Base-by-base conservation (phyloP, 2,329 filamentous ascomycete species). In the Epichloe coenophiala region DNA sequence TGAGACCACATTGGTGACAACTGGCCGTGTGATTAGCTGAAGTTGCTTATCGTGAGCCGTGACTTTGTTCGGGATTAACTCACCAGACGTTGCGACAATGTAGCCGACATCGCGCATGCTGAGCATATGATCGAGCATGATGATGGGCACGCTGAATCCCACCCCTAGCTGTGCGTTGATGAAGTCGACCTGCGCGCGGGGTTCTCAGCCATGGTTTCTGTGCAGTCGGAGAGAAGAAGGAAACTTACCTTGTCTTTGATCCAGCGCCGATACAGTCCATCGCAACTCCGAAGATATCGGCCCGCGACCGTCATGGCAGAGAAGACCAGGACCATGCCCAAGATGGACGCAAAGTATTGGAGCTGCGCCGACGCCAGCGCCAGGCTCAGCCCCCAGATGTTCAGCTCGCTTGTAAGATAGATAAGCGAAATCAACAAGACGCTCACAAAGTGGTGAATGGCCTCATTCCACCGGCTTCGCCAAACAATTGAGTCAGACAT, bases 91-190 rank as follows among this genome's bases (percentile, higher is more conserved):
- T 3, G 63, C 65, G 17, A 73, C 65, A 7, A 76, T 66, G 17
- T 67, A 58, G 5, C 66, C 72, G n/a, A 76, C 65, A 0, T 62
- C 60, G 3, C 51, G 54, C 17, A 60, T 56, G 17, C 61, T 58
- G 7, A 70, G 54, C 11, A 65, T 56, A 6, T 67, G 57, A 39
- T 68, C 67, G 13, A 76, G 66, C 63, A 71, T 71, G 2, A 75
- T 61, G 2, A 77, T 66, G 0, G 75, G 74, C 2, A 76, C 66
- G 0, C 71, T 69, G 55, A 77, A 77, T 3, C 71, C 74, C 5
- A 76, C 58, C 0, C 74, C 73, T 55, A 77, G 68, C 57, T 77
- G 71, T 3, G 66, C 60, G 54, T 77, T 77, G 49, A 77, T 65
- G 9, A 76, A 66, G 45, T 76, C 68, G 21, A 74, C 65, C 73